These are phyloP conservation scores for Drechslera avenae DNA, from an alignment of 2,329 filamentous ascomycete genomes.

Conservation along the genomic window DNA sequence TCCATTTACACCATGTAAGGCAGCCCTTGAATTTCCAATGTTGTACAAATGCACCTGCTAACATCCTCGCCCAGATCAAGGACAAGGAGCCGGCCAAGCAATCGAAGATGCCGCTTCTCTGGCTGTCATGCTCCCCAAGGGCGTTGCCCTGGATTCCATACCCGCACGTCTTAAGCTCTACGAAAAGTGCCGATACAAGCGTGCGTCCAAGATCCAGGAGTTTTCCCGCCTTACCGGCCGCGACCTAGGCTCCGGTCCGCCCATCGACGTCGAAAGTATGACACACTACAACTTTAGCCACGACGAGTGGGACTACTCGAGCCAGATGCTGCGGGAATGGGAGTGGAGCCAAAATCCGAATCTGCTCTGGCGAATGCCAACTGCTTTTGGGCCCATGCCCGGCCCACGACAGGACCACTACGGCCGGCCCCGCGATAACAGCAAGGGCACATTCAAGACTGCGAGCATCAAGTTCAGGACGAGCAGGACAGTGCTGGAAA, in stretches of 20 bases:
- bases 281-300: conserved; percentile 62
- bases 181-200: conserved; percentile 61
- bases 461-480: conserved; percentile 50
- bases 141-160: conserved; percentile 54
- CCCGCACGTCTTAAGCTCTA: conserved; percentile 64
- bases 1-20: conserved; percentile 66
- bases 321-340: conserved; percentile 57
- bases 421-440: conserved; percentile 29
- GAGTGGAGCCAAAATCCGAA: conserved; percentile 52
- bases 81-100: conserved; percentile 66
- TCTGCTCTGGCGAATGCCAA: conserved; percentile 52
- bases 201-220: conserved; percentile 64
- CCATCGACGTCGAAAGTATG: conserved; percentile 46
- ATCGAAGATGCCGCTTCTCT: conserved; percentile 71
- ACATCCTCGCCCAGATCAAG: conserved; percentile 53
- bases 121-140: conserved; percentile 59
- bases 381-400: conserved; percentile 49
- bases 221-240: conserved; percentile 60
- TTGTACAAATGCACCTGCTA: too few relatives aligned
- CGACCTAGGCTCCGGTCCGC: conserved; percentile 50
- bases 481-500: conserved; percentile 50
- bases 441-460: conserved; percentile 43
- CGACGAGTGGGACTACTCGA: conserved; percentile 63
- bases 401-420: conserved; percentile 45
- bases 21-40: background rate